A percentile compares a stretch with the other conserved stretches of the same genome.
Evolutionary conservation across 768 basidiomycete genomes (phyloP).

Genomic region (Podaxis mareebaensis): DNA sequence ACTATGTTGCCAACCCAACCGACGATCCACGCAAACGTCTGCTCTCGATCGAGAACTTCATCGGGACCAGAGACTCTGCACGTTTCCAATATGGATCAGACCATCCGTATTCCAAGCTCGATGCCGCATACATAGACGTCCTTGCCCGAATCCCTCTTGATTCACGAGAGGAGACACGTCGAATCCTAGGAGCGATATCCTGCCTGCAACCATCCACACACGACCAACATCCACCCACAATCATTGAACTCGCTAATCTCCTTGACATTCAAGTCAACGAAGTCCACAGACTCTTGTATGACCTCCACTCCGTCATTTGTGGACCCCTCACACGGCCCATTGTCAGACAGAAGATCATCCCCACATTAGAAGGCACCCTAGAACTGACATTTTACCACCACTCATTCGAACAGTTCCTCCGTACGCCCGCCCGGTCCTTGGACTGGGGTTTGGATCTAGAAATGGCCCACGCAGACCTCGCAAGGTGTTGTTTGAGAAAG

Average conservation of each 20-base stretch:
- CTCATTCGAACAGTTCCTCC: conserved; percentile 8
- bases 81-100: not conserved
- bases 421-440: conserved; percentile 4
- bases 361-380: not conserved
- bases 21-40: not conserved
- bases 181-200: not conserved
- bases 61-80: not conserved
- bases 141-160: not conserved
- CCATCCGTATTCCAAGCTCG: conserved; percentile 2
- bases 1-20: not conserved
- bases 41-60: not conserved
- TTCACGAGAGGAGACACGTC: not conserved
- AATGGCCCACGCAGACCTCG: conserved; percentile 1
- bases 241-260: not conserved
- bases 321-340: not conserved
- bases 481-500: conserved; percentile 3
- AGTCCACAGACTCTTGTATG: not conserved
- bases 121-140: not conserved
- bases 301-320: not conserved
- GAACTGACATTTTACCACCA: not conserved
- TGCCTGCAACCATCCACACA: not conserved
- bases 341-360: not conserved
- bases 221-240: not conserved
- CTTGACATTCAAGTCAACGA: not conserved
- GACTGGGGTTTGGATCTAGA: conserved; percentile 6